Conservation (phyloP, 495 filamentous ascomycete genomes). For the Penicillium flavigenum region DNA sequence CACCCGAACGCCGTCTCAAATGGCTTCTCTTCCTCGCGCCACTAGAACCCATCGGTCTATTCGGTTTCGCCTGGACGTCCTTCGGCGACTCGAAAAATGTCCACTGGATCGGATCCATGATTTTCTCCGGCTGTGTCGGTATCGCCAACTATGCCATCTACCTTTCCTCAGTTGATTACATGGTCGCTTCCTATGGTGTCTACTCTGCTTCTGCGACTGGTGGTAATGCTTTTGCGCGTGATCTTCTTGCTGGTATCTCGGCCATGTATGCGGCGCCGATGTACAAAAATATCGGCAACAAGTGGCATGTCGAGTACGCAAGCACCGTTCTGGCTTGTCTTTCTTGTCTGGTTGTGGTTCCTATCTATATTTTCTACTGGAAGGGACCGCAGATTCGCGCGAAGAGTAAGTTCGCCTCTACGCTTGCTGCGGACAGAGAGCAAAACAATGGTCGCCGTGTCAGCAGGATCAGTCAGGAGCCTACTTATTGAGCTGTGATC, state of each 20-base stretch:
- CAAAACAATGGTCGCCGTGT: slow-evolving; percentile 33
- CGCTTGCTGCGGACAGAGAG: slow-evolving; percentile 28
- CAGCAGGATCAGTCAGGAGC: slow-evolving; percentile 20
- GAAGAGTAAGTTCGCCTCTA: slow-evolving; percentile 47
- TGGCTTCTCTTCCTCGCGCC: slow-evolving; percentile 59
- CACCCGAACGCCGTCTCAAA: slow-evolving; percentile 34
- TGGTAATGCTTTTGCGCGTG: slow-evolving; percentile 56
- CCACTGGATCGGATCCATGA: slow-evolving; percentile 62
- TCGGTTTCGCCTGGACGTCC: slow-evolving; percentile 65
- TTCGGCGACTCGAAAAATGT: slow-evolving; percentile 49
- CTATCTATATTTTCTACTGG: slow-evolving; percentile 53
- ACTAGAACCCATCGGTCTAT: slow-evolving; percentile 61
- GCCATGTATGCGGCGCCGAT: slow-evolving; percentile 46
- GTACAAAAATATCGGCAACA: slow-evolving; percentile 41
- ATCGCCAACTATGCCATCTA: slow-evolving; percentile 69
- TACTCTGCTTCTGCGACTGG: slow-evolving; percentile 76
- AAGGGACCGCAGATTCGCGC: slow-evolving; percentile 47
- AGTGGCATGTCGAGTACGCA: slow-evolving; percentile 44
- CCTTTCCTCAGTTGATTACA: slow-evolving; percentile 77
- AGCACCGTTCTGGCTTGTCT: slow-evolving; percentile 46
- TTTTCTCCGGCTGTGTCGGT: slow-evolving; percentile 57
- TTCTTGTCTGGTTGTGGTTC: slow-evolving; percentile 43
- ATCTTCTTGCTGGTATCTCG: slow-evolving; percentile 46
- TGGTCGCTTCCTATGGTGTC: slow-evolving; percentile 72
- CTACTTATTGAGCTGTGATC: background rate